Evolutionary conservation across 495 filamentous ascomycete genomes (phyloP), one percentile per base, ranked within the genome.

Genomic region (Hypoxylon fuscum): DNA sequence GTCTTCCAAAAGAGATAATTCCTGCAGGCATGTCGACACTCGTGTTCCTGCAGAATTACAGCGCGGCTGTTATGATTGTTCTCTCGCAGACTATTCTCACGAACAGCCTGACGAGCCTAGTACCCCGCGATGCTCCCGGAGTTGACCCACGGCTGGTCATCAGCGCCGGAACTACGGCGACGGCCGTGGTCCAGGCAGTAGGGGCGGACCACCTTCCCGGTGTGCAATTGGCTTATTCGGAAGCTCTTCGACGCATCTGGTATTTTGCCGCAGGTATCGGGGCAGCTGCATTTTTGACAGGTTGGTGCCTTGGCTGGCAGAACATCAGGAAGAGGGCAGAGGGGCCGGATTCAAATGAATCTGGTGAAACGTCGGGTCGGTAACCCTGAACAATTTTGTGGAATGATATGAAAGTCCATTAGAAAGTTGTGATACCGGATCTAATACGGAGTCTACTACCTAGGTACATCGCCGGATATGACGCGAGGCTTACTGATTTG

Each of bases 191-290:
- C n/a, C 38, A 48, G 18, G 53, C 71, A 22, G 54, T 79, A 0
- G 41, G 65, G 5, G n/a, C 7, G 1, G 25, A 47, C 0, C 50
- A 73, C 23, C 59, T 80, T 11, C 23, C 64, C 5, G 74, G 68
- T 3, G 70, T 81, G 1, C 50, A 77, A 60, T 54, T 12, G 9
- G 77, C 76, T 12, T 81, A 82, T 49, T 46, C 68, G 5, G 62
- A 71, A 15, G 71, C 66, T 37, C 38, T 75, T 12, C 52, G 67
- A 48, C 43, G 63, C 15, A 31, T 71, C 53, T 37, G 54, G 42
- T 48, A 27, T 12, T 56, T 42, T 34, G 46, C 51, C 15, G 44
- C 25, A 3, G 23, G 25, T 17, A 18, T 47, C 15, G 25, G 9
- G 14, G 17, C 17, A 18, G 20, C 25, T 2, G 4, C 44, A 2